These are phyloP conservation scores for Ochromonas danica DNA, from an alignment of 108 stramenopile genomes.

Conservation along the genomic window DNA sequence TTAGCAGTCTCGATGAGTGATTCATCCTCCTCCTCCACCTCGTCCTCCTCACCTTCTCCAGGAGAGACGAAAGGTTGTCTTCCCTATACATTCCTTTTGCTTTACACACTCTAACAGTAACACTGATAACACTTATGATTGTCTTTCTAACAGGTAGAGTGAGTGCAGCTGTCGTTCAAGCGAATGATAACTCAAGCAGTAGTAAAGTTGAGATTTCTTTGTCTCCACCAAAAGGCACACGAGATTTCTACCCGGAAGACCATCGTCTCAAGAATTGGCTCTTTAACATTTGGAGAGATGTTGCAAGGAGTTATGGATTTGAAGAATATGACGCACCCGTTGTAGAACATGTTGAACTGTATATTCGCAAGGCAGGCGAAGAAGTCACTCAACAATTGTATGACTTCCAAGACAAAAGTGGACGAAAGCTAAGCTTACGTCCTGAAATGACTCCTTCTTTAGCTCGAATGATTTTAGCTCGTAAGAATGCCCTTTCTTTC, in stretches of 20 bases:
- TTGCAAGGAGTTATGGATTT: slow-evolving; percentile 76
- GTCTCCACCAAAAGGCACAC: slow-evolving; percentile 64
- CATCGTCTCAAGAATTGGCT: slow-evolving; percentile 87
- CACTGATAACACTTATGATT: too few species aligned
- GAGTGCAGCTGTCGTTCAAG: slow-evolving; percentile 26
- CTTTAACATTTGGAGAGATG: slow-evolving; percentile 81
- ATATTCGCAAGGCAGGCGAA: slow-evolving; percentile 95
- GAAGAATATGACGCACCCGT: slow-evolving; percentile 97
- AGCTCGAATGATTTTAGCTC: slow-evolving; percentile 96
- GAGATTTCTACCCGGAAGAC: slow-evolving; percentile 95
- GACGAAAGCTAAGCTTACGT: slow-evolving; percentile 73
- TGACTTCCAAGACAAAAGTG: slow-evolving; percentile 94
- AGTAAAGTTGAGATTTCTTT: slow-evolving; percentile 35
- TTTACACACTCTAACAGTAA: too few species aligned
- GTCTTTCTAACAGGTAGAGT: slow-evolving; percentile 24
- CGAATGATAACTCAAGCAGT: neutral
- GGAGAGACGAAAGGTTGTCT: too few species aligned
- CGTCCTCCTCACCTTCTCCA: too few species aligned
- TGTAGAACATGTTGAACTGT: slow-evolving; percentile 81
- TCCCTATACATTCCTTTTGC: too few species aligned
- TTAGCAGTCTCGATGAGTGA: too few species aligned
- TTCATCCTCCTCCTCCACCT: too few species aligned
- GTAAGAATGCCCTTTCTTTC: slow-evolving; percentile 74
- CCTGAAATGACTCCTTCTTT: slow-evolving; percentile 97
- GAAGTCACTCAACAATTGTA: slow-evolving; percentile 96